Base-by-base conservation (phyloP, 805 yeast species). In the Pichia nanzhaoensis region DNA sequence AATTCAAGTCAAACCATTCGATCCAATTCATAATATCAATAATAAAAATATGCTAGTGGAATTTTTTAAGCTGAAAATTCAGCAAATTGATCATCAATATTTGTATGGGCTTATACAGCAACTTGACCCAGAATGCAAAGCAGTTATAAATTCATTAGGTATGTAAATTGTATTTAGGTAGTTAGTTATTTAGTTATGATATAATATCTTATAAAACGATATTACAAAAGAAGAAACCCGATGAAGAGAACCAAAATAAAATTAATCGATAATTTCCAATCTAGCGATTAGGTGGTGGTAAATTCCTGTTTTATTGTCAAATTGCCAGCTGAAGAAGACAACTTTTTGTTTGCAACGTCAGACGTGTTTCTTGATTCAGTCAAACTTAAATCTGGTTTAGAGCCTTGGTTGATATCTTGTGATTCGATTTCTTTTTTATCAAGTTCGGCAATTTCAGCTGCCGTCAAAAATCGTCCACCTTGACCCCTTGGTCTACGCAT, bases 401-500 rank as follows among this genome's bases (percentile, higher is more conserved):
- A 5, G 27, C 13, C n/a, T 5, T 12, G 12, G 33, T 30, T 31
- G 7, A 22, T 7, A 6, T 24, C 12, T 31, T 24, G 28, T 7
- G 10, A 10, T 10, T 44, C 43, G 4, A 10, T 10, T 34, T 44
- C 47, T 19, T 45, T 42, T 16, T 37, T 45, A 10, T 45, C 48
- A 8, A 45, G 30, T 39, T 82, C 89, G 4, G 86, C 88, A 44
- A 84, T 84, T 56, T 84, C 93, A 10, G 96, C 95, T 13, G 98
- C 96, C 1, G 99, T 93, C 48, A 93, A 67, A 55, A 93, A 93
- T 49, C 99, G 73, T 6, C 99, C 99, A 28, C 99, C 99, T 67
- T 93, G 98, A 22, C 99, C 99, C 55, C 99, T 78, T 14, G 99
- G 98, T 62, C 99, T 77, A 60, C 98, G 77, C 99, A 93, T 93